phyloP scores from a whole-genome alignment of 495 filamentous ascomycete species.

The Hapsidospora chrysogenum region DNA sequence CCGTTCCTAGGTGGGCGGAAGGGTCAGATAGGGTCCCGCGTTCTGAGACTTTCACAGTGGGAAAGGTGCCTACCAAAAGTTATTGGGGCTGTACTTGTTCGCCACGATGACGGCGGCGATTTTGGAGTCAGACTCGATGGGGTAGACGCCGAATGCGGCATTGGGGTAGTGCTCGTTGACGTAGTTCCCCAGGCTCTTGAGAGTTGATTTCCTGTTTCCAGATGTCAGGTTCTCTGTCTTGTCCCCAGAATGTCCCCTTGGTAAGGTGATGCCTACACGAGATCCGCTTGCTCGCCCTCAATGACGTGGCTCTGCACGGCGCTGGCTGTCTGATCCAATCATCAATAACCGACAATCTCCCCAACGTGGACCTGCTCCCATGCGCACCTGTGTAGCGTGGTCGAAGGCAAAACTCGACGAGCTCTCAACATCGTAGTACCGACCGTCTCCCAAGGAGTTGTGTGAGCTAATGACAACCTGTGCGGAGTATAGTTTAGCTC shows the following conservation, averaged over 20 bases:
- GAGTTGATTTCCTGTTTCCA: conserved; percentile 49
- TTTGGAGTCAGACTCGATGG: conserved; percentile 54
- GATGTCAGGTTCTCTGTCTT: conserved; percentile 2
- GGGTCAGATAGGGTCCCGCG: not conserved
- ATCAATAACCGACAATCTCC: conserved; percentile 2
- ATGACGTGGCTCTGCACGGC: conserved; percentile 62
- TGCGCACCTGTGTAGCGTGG: conserved; percentile 60
- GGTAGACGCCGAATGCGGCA: conserved; percentile 64
- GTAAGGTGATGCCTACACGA: conserved; percentile 58
- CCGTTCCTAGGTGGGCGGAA: conserved; percentile 51
- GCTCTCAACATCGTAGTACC: conserved; percentile 82
- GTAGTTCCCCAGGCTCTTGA: conserved; percentile 62
- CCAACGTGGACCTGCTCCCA: not conserved
- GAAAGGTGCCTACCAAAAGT: conserved; percentile 63
- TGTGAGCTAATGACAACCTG: conserved; percentile 80
- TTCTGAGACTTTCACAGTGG: no score
- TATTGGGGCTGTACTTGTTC: conserved; percentile 93
- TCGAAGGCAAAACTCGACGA: conserved; percentile 76
- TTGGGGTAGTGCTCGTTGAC: conserved; percentile 79
- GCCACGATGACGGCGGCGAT: conserved; percentile 74
- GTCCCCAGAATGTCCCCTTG: no score
- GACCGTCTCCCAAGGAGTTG: conserved; percentile 57
- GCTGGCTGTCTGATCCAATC: conserved; percentile 52
- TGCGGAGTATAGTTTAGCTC: no score
- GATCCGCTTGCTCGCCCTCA: conserved; percentile 60